Percentiles rank a stretch among this genome's conserved stretches.
These are phyloP conservation scores for Fusarium bactridioides DNA, from an alignment of 2,329 filamentous ascomycete genomes.

Conservation along the genomic window DNA sequence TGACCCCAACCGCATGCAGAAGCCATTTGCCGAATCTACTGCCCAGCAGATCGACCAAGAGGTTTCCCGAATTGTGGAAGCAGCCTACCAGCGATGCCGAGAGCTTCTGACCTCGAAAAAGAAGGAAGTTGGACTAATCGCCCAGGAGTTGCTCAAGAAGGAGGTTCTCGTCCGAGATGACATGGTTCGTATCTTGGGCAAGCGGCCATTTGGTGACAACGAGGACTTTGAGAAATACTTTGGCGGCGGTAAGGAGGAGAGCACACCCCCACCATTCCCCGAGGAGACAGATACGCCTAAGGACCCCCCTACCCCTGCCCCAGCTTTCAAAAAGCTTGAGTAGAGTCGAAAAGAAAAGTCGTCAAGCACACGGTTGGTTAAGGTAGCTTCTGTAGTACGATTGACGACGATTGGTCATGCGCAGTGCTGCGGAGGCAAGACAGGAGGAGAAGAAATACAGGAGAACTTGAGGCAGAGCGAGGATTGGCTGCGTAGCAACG, in stretches of 20 bases:
- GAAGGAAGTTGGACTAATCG: conserved; percentile 85
- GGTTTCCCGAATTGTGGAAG: conserved; percentile 88
- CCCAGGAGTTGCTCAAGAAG: conserved; percentile 91
- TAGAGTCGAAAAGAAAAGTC: conserved; percentile 19
- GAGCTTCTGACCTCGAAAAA: conserved; percentile 86
- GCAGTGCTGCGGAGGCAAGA: not conserved
- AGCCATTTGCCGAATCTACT: conserved; percentile 95
- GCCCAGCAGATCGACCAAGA: conserved; percentile 91
- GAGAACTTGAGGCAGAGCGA: conserved; percentile 31
- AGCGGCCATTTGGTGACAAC: conserved; percentile 80
- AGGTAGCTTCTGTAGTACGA: not conserved
- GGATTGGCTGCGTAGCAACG: conserved; percentile 32
- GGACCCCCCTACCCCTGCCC: conserved; percentile 48
- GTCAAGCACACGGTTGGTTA: not conserved
- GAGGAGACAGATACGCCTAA: conserved; percentile 53
- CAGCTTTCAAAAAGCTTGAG: conserved; percentile 48
- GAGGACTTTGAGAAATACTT: conserved; percentile 98
- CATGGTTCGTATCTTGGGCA: conserved; percentile 86
- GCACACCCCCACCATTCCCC: conserved; percentile 65
- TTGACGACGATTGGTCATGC: not conserved
- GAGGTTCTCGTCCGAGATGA: conserved; percentile 93
- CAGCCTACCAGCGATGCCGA: conserved; percentile 91
- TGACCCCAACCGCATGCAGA: conserved; percentile 81
- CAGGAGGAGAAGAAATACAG: conserved; percentile 30
- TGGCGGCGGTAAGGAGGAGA: conserved; percentile 64